Percentiles rank a stretch among this genome's conserved stretches.
phyloP scores from a whole-genome alignment of 2,329 filamentous ascomycete species.

The Xylariaceae sp. region DNA sequence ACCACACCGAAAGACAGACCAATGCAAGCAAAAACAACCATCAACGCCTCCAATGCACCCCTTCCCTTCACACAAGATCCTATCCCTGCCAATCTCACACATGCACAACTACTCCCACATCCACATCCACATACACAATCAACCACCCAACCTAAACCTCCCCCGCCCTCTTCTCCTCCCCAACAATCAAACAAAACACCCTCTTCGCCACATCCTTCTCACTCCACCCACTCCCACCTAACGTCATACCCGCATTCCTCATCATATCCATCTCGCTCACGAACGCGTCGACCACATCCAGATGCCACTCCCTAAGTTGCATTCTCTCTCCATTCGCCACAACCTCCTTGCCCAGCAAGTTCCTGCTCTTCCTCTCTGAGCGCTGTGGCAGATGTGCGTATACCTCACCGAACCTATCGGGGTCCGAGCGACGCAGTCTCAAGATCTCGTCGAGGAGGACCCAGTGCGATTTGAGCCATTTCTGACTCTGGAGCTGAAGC shows the following conservation, averaged over 20 bases:
- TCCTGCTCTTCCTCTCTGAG: slow-evolving; percentile 7
- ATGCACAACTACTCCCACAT: too few relatives aligned
- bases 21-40: too few relatives aligned
- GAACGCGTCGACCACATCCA: slow-evolving; percentile 56
- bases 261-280: slow-evolving; percentile 36
- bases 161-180: slow-evolving; percentile 39
- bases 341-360: slow-evolving; percentile 47
- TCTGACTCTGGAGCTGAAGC: slow-evolving; percentile 5
- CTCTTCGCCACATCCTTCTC: slow-evolving; percentile 47
- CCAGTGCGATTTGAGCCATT: slow-evolving; percentile 53
- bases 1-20: too few relatives aligned
- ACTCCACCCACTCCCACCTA: slow-evolving; percentile 38
- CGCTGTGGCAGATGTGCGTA: slow-evolving; percentile 16
- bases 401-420: slow-evolving; percentile 35
- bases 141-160: not conserved
- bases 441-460: slow-evolving; percentile 48
- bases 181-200: slow-evolving; percentile 50
- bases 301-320: slow-evolving; percentile 51
- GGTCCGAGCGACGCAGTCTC: slow-evolving; percentile 42
- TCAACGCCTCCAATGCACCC: too few relatives aligned
- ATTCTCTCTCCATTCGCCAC: slow-evolving; percentile 43
- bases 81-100: too few relatives aligned
- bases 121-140: too few relatives aligned
- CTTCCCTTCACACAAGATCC: too few relatives aligned
- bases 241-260: too few relatives aligned